Conservation (phyloP, 768 basidiomycete species). For the Thelephora ganbajun region DNA sequence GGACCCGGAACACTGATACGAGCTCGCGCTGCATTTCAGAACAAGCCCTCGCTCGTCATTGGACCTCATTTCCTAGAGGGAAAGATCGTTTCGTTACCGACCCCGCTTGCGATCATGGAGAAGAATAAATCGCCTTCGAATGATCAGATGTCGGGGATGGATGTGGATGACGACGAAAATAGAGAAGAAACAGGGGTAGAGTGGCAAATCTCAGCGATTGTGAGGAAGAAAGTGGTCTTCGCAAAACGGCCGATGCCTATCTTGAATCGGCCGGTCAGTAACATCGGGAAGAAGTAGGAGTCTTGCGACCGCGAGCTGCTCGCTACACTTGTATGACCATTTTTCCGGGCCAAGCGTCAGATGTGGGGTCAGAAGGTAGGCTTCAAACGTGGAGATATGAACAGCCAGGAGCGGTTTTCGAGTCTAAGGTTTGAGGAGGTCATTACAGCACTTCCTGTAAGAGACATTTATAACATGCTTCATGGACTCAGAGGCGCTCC, state of each 20-base stretch:
- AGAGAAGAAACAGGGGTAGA: conserved; percentile 9
- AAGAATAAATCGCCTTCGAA: conserved; percentile 9
- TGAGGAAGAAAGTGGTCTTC: conserved; percentile 75
- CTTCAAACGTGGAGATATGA: too few species aligned
- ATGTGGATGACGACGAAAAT: conserved; percentile 13
- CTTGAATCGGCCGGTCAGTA: conserved; percentile 8
- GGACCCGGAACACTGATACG: conserved; percentile 1
- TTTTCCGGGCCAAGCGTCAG: too few species aligned
- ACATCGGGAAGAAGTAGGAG: too few species aligned
- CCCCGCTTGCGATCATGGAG: conserved; percentile 70
- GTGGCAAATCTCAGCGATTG: conserved; percentile 57
- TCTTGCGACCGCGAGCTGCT: too few species aligned
- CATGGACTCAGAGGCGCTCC: too few species aligned
- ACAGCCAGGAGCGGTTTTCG: too few species aligned
- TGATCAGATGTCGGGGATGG: conserved; percentile 6
- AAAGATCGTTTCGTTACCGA: conserved; percentile 58
- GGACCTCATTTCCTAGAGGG: conserved; percentile 90
- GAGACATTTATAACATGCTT: too few species aligned
- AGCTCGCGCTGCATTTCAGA: conserved; percentile 24
- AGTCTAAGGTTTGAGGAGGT: too few species aligned
- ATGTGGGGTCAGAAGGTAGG: too few species aligned
- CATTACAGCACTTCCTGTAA: too few species aligned
- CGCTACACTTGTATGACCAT: too few species aligned
- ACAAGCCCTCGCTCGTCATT: conserved; percentile 65
- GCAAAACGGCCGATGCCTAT: conserved; percentile 75